Conservation (phyloP, 192 early-diverging fungal species). For the Phlyctochytrium planicorne region DNA sequence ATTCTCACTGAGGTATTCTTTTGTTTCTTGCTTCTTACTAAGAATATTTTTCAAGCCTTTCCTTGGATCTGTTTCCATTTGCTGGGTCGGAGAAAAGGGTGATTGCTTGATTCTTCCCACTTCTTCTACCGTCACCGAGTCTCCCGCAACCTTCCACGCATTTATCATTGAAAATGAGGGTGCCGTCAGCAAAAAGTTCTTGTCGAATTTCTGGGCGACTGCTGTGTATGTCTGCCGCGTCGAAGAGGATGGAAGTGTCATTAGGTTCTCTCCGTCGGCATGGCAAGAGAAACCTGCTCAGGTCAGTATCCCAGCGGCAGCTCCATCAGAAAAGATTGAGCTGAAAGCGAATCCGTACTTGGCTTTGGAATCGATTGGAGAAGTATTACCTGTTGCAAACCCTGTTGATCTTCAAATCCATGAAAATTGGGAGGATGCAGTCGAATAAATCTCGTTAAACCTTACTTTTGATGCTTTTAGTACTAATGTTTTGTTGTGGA, state of each 20-base stretch:
- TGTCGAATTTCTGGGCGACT: slow-evolving; percentile 28
- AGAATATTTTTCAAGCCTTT: slow-evolving; percentile 14
- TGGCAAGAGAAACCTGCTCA: too few species aligned
- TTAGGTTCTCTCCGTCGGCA: not conserved
- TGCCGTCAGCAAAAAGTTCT: slow-evolving; percentile 20
- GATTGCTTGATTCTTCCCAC: slow-evolving; percentile 17
- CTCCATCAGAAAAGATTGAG: too few species aligned
- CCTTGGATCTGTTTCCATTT: slow-evolving; percentile 6
- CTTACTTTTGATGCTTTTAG: too few species aligned
- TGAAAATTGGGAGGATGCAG: too few species aligned
- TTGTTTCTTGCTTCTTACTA: not conserved
- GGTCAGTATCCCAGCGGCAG: too few species aligned
- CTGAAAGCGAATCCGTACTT: too few species aligned
- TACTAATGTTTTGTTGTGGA: too few species aligned
- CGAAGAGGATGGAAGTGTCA: not conserved
- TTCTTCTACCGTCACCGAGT: not conserved
- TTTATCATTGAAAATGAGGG: slow-evolving; percentile 7
- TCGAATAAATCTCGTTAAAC: too few species aligned
- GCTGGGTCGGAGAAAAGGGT: slow-evolving; percentile 9
- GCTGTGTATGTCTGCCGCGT: slow-evolving; percentile 14
- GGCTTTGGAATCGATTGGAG: too few species aligned
- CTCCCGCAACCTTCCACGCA: slow-evolving; percentile 14
- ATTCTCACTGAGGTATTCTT: slow-evolving; percentile 17
- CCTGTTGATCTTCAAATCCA: too few species aligned
- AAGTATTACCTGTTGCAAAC: too few species aligned